Base-by-base conservation (phyloP, 768 basidiomycete species). In the Rhizopogon rudus region DNA sequence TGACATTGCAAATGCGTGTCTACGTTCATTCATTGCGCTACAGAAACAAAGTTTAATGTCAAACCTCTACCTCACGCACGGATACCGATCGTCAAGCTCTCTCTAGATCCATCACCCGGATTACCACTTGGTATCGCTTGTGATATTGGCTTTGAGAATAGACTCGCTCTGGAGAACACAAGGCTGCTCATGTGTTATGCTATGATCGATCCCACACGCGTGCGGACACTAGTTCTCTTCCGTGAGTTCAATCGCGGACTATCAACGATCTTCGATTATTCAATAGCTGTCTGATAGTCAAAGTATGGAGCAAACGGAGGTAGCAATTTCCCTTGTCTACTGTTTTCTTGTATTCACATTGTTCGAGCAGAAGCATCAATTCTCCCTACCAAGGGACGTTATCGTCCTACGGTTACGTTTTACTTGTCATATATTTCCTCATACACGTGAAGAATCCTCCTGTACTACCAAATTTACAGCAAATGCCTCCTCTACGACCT, bases 261-360 rank as follows among this genome's bases (percentile, higher is more conserved):
- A 45, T 22, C 22, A 52, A 10, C 44, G 41, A 43, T 51, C 40
- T 54, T 53, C 33, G 29, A 42, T 42, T 40, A 45, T 58, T 64
- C 40, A 63, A 59, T 48, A 35, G 46, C 44, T 56, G 22, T 25
- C 33, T 35, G 40, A 6, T 62, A 98, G 95, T 99, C 66, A 99
- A 99, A 79, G 93, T 99, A 20, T 99, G 96, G 96, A 91, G 92
- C 64, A 99, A 98, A 74, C 82, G 93, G 71, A 82, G 95, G 90
- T 89, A 54, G 39, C 53, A 49, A 13, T 37, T 29, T 28, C 31
- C 3, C 20, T 46, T 40, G n/a, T 46, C n/a, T 16, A 6, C 3
- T 28, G 9, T n/a, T 44, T 43, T 25, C 33, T 33, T 52, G 53
- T 31, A 57, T 50, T 28, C 41, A 13, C 46, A 49, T 53, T 40